These are phyloP conservation scores for Rossbeevera mucosa DNA, from an alignment of 768 basidiomycete genomes.

Conservation along the genomic window DNA sequence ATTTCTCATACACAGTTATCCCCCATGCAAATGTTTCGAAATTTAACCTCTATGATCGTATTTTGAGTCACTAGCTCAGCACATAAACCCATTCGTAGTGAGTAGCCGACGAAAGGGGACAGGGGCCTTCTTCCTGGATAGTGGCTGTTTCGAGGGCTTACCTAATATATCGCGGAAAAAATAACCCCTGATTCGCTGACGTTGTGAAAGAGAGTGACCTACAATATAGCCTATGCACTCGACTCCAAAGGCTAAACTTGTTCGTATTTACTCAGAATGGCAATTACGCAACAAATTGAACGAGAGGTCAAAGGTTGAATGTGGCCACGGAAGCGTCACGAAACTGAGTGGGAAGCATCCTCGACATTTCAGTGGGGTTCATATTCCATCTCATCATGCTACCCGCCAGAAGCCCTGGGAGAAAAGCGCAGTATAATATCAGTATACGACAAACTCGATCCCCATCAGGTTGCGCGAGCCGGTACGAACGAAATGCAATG, in stretches of 20 bases:
- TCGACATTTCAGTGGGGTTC: slow-evolving; percentile 23
- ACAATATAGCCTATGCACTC: no score
- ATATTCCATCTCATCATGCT: slow-evolving; percentile 30
- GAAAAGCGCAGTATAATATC: neutral
- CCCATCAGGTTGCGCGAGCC: neutral
- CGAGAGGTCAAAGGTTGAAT: neutral
- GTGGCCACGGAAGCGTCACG: slow-evolving; percentile 1
- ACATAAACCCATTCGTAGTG: no score
- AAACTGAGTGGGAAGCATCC: slow-evolving; percentile 10
- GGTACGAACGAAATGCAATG: neutral
- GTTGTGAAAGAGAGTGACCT: no score
- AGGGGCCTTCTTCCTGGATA: no score
- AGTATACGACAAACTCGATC: neutral
- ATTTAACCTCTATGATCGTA: no score
- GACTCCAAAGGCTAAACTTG: neutral
- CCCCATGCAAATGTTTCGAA: no score
- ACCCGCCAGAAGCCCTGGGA: slow-evolving; percentile 26
- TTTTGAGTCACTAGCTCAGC: no score
- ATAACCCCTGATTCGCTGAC: no score
- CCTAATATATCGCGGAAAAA: no score
- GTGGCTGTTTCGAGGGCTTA: no score
- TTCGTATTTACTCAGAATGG: neutral
- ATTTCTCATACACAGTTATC: no score
- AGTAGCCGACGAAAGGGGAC: no score
- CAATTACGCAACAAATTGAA: slow-evolving; percentile 3